Evolutionary conservation across 1,284 basidiomycete species (phyloP), one percentile per base, ranked within the genome.

Genomic region (Chondrostereum purpureum): DNA sequence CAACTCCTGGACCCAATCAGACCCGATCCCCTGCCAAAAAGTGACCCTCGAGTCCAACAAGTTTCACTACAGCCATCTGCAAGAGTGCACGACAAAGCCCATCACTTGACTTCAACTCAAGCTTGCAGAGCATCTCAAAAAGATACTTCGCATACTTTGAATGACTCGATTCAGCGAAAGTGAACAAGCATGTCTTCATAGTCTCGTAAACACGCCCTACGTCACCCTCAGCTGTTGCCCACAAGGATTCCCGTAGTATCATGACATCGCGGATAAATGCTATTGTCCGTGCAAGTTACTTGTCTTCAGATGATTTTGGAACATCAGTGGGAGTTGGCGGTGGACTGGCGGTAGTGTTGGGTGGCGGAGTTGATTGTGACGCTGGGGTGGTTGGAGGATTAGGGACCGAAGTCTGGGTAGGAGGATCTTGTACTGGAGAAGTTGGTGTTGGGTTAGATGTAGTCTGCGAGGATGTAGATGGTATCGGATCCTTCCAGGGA

Each of bases 61-160:
- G 18, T n/a, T 23, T 21, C 13, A 41, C 21, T 3, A 41, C n/a
- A 12, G n/a, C 21, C n/a, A 22, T 41, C 3, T 4, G 5, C 5
- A 41, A 23, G 4, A 41, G 13, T 20, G 21, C 39, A 5, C 45
- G 13, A 4, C 41, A 39, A 2, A 57, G 49, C 2, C 43, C 50
- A 2, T 22, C 43, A 10, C 43, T 51, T 5, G 49, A 59, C 39
- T 62, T 56, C 5, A 53, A 46, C 39, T 60, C 55, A 0, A 58
- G 43, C 21, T 51, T 50, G 23, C 37, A 42, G 19, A 59, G 47
- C 0, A 45, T 50, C 42, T 60, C 55, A 21, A 61, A 55, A 4
- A 58, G 39, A 37, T 60, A 61, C 14, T 31, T 46, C 0, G 46
- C 21, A 41, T 61, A 61, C 19, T 63, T 61, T 11, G 54, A 47